Evolutionary conservation across 1,284 basidiomycete species (phyloP), one percentile per base, ranked within the genome.

Genomic region (Boletus smithii): DNA sequence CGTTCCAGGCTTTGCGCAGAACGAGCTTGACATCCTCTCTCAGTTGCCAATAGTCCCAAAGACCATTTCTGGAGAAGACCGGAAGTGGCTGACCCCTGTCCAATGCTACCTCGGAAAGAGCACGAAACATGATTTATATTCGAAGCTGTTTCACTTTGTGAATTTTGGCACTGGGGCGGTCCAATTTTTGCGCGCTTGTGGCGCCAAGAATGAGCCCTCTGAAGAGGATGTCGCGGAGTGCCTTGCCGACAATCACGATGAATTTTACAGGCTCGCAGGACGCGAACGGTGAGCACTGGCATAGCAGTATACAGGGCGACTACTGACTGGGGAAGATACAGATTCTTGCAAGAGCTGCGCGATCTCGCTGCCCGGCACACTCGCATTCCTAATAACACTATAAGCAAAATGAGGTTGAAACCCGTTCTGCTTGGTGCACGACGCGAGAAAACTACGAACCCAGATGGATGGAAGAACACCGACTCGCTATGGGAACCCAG

Each of bases 161-260:
- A 86, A 95, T 66, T 95, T 95, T 66, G 93, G 93, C 0, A 61
- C 76, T 0, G 73, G 74, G 7, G 93, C 87, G 6, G 92, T 90
- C 56, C 73, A 77, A 3, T 95, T 97, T 68, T 72, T 98, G 36
- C 79, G 78, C 49, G 83, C 85, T 10, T 91, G 89, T 57, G 94
- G 94, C 9, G 90, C 93, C 22, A 85, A 83, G 58, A 81, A 83
- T 38, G 88, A 93, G 60, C 94, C 95, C 0, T 91, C 83, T 29
- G 83, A 90, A 1, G 83, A 89, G 54, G 89, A 95, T 54, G 59
- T 88, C 20, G 80, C 76, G 72, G n/a, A 81, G 83, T 52, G 73
- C 11, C 23, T 53, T 26, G 14, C 41, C 2, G 30, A 37, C 9
- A 37, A 37, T 5, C 23, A 37, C 8, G n/a, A 16, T 7, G 36